Evolutionary conservation across 345 rosid species (phyloP).

Genomic region (Syzygium aromaticum): DNA sequence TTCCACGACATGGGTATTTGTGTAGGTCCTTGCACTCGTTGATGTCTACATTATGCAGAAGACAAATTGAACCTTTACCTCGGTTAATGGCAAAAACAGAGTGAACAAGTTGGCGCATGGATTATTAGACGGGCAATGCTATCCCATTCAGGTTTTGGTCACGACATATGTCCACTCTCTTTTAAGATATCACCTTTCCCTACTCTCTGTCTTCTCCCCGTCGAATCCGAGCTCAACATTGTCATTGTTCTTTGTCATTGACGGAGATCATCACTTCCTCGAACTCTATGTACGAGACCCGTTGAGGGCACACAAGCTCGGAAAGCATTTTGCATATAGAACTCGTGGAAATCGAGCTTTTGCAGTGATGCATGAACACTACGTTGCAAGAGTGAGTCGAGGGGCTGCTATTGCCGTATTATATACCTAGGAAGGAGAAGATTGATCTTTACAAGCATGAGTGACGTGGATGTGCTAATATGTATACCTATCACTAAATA

Average conservation of each 20-base stretch:
- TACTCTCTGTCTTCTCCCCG: background rate
- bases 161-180: background rate
- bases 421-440: background rate
- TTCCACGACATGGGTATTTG: no score
- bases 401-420: background rate
- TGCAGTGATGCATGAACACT: background rate
- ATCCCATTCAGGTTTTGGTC: background rate
- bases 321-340: background rate
- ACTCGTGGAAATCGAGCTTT: background rate
- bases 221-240: no score
- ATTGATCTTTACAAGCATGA: background rate
- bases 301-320: background rate
- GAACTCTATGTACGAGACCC: background rate
- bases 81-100: background rate
- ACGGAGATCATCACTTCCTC: background rate
- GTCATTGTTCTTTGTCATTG: background rate
- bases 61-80: background rate
- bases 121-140: background rate
- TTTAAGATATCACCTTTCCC: background rate
- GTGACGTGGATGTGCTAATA: background rate
- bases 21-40: accelerated
- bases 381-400: background rate
- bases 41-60: background rate
- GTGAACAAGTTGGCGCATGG: background rate
- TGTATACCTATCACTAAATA: background rate